Evolutionary conservation across 192 early-diverging fungal genomes (phyloP).

Genomic region (Geranomyces michiganensis): DNA sequence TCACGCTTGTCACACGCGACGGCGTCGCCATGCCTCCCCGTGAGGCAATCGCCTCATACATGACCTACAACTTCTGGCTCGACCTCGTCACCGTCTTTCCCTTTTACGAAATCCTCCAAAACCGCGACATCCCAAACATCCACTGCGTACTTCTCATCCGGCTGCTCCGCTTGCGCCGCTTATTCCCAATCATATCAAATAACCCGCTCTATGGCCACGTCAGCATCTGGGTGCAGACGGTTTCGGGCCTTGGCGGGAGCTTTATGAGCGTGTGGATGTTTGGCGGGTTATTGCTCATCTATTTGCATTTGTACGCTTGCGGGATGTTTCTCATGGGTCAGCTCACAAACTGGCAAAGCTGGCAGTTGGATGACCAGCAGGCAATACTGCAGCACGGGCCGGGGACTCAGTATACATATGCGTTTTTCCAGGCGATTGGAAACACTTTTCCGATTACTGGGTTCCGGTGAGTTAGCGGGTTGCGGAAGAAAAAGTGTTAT

Average conservation of each 20-base stretch:
- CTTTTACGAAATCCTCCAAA: conserved; percentile 36
- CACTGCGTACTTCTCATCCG: conserved; percentile 28
- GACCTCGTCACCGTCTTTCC: conserved; percentile 40
- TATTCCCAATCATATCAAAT: conserved; percentile 26
- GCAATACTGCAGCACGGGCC: conserved; percentile 21
- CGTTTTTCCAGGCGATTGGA: conserved; percentile 40
- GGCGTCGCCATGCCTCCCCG: conserved; percentile 7
- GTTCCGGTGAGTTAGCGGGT: conserved; percentile 38
- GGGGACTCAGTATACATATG: conserved; percentile 46
- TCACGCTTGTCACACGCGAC: not conserved
- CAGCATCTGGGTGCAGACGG: conserved; percentile 25
- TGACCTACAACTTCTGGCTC: conserved; percentile 14
- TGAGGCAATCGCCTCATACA: not conserved
- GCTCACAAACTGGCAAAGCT: conserved; percentile 25
- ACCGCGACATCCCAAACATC: conserved; percentile 26
- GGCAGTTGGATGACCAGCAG: conserved; percentile 19
- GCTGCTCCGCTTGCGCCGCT: conserved; percentile 23
- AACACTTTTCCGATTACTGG: conserved; percentile 45
- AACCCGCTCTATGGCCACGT: conserved; percentile 32
- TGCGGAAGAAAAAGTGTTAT: too few species aligned
- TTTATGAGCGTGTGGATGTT: conserved; percentile 48
- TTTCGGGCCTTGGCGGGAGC: conserved; percentile 40
- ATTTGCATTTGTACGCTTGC: conserved; percentile 48
- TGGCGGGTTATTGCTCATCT: conserved; percentile 35
- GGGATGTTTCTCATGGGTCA: conserved; percentile 41